Evolutionary conservation across 257 asterid species (phyloP), one percentile per base, ranked within the genome.

Genomic region (Salvia hispanica): DNA sequence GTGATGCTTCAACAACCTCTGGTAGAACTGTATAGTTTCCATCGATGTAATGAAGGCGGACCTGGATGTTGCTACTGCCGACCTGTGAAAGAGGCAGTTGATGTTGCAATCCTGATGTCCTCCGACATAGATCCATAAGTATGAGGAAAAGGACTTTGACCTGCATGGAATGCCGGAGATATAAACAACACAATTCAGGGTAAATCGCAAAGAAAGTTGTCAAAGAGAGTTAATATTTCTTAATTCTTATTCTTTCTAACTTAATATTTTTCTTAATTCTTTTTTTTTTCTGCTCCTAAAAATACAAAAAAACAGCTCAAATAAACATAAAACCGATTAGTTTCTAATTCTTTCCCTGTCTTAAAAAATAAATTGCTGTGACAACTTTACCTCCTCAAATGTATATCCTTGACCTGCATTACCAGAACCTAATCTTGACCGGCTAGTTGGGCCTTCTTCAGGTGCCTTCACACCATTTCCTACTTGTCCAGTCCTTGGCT

Each of bases 351-450:
- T 18, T 55, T 62, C 47, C 40, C 47, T n/a, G 18, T 66, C 15
- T 39, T 14, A 11, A 54, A 54, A 25, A 25, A 25, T 25, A 2
- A 25, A 25, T 25, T 25, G 31, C 31, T 69, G 46, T 51, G 33
- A 31, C 57, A 31, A 60, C 46, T 16, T 51, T 80, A 94, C 99
- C 99, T 94, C 99, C 71, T 94, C 99, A 74, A 82, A 94, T 52
- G 97, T 91, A 80, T 94, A 94, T 58, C 99, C 99, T 87, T 94
- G 99, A 67, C 99, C 99, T 72, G 99, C 99, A 91, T 94, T 94
- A 21, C 99, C 99, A 52, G 84, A 88, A 71, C 99, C 99, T 72
- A 94, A 81, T 73, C 99, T 94, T 21, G 95, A 85, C 74, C 97
- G 79, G 79, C 85, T 87, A 60, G 90, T 78, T 46, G 95, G 91